These are phyloP conservation scores for Pisolithus albus DNA, from an alignment of 768 basidiomycete genomes.

Conservation along the genomic window DNA sequence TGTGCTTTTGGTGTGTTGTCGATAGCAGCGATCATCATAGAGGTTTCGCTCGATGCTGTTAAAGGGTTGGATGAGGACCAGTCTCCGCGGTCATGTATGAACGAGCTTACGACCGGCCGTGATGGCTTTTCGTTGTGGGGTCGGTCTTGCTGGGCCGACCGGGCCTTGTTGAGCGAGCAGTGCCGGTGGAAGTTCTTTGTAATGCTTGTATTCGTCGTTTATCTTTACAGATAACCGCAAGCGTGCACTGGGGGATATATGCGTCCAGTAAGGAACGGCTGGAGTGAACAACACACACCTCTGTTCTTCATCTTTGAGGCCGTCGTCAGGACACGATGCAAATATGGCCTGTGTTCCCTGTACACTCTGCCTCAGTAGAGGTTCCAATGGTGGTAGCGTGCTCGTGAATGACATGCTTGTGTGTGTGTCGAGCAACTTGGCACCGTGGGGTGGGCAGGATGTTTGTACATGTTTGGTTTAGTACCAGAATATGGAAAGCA, in stretches of 20 bases:
- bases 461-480: constrained; percentile 18
- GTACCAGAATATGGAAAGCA: too few relatives aligned
- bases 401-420: constrained; percentile 23
- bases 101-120: constrained; percentile 58
- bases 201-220: constrained; percentile 82
- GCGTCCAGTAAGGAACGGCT: background rate
- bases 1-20: constrained; percentile 64
- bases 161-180: constrained; percentile 75
- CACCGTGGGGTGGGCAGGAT: constrained; percentile 7
- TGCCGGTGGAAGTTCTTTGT: constrained; percentile 75
- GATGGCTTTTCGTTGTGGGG: constrained; percentile 55
- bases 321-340: constrained; percentile 55
- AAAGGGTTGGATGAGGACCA: constrained; percentile 4
- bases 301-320: constrained; percentile 58
- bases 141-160: constrained; percentile 74
- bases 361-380: constrained; percentile 55
- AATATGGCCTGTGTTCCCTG: constrained; percentile 71
- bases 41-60: constrained; percentile 38
- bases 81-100: background rate
- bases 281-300: constrained; percentile 38
- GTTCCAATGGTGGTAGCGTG: constrained; percentile 59
- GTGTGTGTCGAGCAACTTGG: too few relatives aligned
- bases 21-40: constrained; percentile 64
- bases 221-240: constrained; percentile 80
- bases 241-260: constrained; percentile 43